Evolutionary conservation across 805 yeast species (phyloP), one percentile per base, ranked within the genome.

Genomic region (Pichia membranifaciens): DNA sequence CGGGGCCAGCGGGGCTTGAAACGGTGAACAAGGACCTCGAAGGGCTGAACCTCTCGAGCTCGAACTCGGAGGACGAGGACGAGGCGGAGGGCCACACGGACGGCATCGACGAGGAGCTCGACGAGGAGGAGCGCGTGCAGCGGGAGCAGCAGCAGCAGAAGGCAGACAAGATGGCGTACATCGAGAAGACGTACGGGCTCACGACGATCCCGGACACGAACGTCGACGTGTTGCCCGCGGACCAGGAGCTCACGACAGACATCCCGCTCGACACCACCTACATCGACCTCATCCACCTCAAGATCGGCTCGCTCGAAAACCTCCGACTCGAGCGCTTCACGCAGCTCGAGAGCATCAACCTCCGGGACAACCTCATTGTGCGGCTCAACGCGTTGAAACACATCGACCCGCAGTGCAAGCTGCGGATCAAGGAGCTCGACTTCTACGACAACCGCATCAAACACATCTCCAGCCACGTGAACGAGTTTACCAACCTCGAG

Each of bases 401-500:
- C 12, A 58, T 84, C 9, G 50, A 44, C 3, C 78, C 79, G 16
- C 16, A 41, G 8, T 34, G 48, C 28, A 71, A 67, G 35, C 78
- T 73, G 2, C 71, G 72, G 0, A 57, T 93, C 55, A 85, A 78
- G 54, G 93, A 88, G 51, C 68, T 93, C 49, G 99, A 93, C 64
- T 72, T 90, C 29, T 93, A 93, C 62, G 99, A 93, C 66, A 93
- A 93, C 66, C 71, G 96, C 56, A 84, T 93, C 57, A 81, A 82
- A 54, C 96, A 89, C 60, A 87, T 93, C 44, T 81, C 90, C 4
- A 79, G 81, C 40, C 82, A 79, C 57, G 61, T 88, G 17, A 79
- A 75, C 51, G 78, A 79, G 41, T 75, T 88, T 54, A 66, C 61
- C 3, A 75, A 78, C 34, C 66, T 89, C 51, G 74, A 65, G 47